Evolutionary conservation across 2,329 filamentous ascomycete genomes (phyloP).

Genomic region (Diaporthe capsici): DNA sequence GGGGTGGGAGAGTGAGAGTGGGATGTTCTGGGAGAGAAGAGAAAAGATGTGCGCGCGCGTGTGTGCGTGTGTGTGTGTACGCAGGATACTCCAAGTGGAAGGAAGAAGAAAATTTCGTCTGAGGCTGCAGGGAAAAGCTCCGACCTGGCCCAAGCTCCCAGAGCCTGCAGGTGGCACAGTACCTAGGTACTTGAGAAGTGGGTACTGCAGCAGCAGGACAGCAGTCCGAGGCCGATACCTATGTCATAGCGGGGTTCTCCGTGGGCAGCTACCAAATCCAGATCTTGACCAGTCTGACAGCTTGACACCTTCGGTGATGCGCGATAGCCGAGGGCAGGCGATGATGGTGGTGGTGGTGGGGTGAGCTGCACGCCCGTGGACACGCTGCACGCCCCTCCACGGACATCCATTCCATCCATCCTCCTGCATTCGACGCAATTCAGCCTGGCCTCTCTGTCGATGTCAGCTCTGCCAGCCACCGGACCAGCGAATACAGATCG

Average conservation of each 20-base stretch:
- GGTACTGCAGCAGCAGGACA: neutral
- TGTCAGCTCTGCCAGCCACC: neutral
- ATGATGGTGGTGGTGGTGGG: conserved; percentile 21
- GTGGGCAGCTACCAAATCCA: conserved; percentile 23
- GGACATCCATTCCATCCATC: neutral
- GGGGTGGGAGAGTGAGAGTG: neutral
- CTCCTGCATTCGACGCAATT: neutral
- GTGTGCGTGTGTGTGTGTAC: neutral
- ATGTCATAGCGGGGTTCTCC: conserved; percentile 30
- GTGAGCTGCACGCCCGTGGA: neutral
- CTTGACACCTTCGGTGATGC: conserved; percentile 27
- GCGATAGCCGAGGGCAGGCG: conserved; percentile 34
- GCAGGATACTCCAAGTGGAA: neutral
- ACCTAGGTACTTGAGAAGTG: too few species aligned
- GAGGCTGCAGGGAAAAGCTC: conserved; percentile 23
- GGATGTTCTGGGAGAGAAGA: conserved; percentile 14
- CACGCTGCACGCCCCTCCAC: neutral
- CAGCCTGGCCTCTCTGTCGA: neutral
- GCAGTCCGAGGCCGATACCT: neutral
- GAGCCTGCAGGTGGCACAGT: neutral
- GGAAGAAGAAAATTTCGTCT: conserved; percentile 20
- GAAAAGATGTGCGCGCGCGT: neutral
- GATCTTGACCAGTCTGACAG: conserved; percentile 18
- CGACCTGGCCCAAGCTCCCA: conserved; percentile 31
- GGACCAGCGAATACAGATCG: neutral